These are phyloP conservation scores for Scleromitrula shiraiana DNA, from an alignment of 2,329 filamentous ascomycete genomes.

Conservation along the genomic window DNA sequence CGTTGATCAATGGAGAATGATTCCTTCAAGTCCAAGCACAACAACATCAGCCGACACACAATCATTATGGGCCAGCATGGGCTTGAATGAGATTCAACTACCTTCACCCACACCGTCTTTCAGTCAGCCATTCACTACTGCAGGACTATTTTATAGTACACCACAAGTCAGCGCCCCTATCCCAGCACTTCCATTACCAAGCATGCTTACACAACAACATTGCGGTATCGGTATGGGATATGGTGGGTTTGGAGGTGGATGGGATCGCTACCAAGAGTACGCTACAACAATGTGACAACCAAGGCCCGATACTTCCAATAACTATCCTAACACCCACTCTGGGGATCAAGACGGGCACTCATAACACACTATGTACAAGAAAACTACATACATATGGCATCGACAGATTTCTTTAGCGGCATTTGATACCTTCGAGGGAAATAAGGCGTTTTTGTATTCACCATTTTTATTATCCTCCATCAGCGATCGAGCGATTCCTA, in stretches of 20 bases:
- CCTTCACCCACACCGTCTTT: conserved; percentile 74
- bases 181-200: conserved; percentile 72
- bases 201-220: conserved; percentile 71
- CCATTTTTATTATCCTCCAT: conserved; percentile 20
- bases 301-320: conserved; percentile 33
- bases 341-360: conserved; percentile 33
- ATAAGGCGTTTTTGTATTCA: conserved; percentile 22
- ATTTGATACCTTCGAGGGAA: conserved; percentile 26
- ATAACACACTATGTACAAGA: conserved; percentile 15
- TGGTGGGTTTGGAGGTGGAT: conserved; percentile 60
- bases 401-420: conserved; percentile 25
- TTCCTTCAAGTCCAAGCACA: conserved; percentile 80
- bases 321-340: conserved; percentile 42
- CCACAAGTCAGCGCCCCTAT: conserved; percentile 68
- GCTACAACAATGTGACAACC: conserved; percentile 78
- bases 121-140: conserved; percentile 68
- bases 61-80: conserved; percentile 73
- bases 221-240: conserved; percentile 75
- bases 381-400: conserved; percentile 9
- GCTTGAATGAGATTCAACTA: conserved; percentile 64
- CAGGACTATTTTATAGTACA: conserved; percentile 71
- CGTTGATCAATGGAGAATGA: conserved; percentile 82
- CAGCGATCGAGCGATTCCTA: conserved; percentile 27
- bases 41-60: conserved; percentile 60
- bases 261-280: conserved; percentile 81